Evolutionary conservation across 202 grass and related monocot genomes (phyloP).

Genomic region (Elaeis oleifera): DNA sequence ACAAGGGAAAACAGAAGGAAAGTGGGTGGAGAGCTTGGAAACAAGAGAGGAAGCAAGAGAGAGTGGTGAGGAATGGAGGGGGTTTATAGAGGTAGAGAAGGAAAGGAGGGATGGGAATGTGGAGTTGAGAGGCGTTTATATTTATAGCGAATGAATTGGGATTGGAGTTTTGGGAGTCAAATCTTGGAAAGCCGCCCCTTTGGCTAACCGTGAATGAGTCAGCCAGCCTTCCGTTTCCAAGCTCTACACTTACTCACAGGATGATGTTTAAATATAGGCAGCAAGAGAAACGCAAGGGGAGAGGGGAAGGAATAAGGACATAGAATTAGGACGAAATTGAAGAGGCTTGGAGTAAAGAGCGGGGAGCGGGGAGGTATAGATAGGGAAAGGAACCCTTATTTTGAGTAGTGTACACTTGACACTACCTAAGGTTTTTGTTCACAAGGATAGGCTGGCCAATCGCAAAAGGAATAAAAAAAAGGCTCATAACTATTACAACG

Average conservation of each 20-base stretch:
- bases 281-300: not conserved
- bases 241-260: not conserved
- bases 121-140: slow-evolving; percentile 11
- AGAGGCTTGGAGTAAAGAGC: slow-evolving; percentile 2
- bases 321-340: not conserved
- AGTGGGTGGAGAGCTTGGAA: too few species aligned
- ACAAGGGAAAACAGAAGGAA: not conserved
- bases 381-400: too few species aligned
- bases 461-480: too few species aligned
- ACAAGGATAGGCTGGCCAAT: too few species aligned
- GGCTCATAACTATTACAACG: too few species aligned
- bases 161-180: not conserved
- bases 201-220: not conserved
- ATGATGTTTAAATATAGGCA: not conserved
- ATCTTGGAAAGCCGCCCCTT: not conserved
- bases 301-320: not conserved
- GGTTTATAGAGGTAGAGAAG: not conserved
- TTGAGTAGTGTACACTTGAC: too few species aligned
- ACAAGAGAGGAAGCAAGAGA: not conserved
- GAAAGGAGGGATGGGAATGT: slow-evolving; percentile 6
- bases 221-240: not conserved
- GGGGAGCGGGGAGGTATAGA: not conserved
- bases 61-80: not conserved
- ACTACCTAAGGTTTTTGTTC: too few species aligned
- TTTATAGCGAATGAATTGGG: not conserved